These are phyloP conservation scores for Ballota nigra DNA, from an alignment of 257 asterid genomes.

Conservation along the genomic window DNA sequence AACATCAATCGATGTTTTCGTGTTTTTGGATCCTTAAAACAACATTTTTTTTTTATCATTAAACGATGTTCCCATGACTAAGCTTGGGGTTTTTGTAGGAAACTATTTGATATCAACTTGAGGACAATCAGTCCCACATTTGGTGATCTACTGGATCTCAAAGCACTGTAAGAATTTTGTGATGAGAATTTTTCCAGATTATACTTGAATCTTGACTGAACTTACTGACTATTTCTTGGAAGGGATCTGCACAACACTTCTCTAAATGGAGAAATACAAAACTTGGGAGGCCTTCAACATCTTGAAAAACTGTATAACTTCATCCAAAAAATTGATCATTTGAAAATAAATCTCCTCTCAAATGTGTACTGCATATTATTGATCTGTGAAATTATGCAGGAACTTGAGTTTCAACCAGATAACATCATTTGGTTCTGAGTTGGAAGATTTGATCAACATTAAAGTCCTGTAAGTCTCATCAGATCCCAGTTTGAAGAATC, in stretches of 20 bases:
- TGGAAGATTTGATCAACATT: slow-evolving; percentile 81
- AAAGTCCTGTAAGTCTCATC: slow-evolving; percentile 70
- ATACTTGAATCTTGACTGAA: not conserved
- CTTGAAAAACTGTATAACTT: slow-evolving; percentile 72
- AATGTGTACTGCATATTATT: not conserved
- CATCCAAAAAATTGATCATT: slow-evolving; percentile 12
- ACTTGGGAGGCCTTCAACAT: slow-evolving; percentile 82
- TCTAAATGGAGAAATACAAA: slow-evolving; percentile 77
- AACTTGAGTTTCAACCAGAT: slow-evolving; percentile 88
- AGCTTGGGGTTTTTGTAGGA: slow-evolving; percentile 40
- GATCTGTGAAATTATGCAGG: slow-evolving; percentile 41
- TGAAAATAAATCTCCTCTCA: slow-evolving; percentile 15
- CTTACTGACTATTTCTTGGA: slow-evolving; percentile 24
- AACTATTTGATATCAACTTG: slow-evolving; percentile 62
- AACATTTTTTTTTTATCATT: not conserved
- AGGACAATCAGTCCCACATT: slow-evolving; percentile 84
- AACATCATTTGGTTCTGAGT: slow-evolving; percentile 79
- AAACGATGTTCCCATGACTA: not conserved
- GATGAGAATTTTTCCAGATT: slow-evolving; percentile 5
- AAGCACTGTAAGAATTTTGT: slow-evolving; percentile 57
- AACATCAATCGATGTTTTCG: not conserved
- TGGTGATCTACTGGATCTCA: slow-evolving; percentile 79
- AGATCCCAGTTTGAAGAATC: not conserved
- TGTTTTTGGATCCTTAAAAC: not conserved
- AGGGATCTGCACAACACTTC: slow-evolving; percentile 92